Evolutionary conservation across 164 flowering plant species (phyloP).

Genomic region (Buxus sempervirens): DNA sequence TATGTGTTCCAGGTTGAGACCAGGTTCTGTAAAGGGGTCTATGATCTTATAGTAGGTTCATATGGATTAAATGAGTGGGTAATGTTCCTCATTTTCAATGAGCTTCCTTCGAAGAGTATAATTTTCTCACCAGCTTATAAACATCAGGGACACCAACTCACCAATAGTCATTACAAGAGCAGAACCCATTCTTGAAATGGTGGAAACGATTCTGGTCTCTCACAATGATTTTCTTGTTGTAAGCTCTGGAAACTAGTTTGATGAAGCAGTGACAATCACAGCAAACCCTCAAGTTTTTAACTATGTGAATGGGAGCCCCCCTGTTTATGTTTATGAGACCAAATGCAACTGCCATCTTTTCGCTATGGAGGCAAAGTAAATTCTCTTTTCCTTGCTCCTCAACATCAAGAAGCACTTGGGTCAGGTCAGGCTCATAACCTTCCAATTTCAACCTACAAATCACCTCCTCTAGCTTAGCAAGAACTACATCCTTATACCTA

Average conservation of each 20-base stretch:
- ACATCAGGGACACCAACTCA: slow-evolving; percentile 1
- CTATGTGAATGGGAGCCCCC: slow-evolving; percentile 18
- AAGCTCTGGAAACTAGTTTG: slow-evolving; percentile 21
- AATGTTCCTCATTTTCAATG: too few relatives aligned
- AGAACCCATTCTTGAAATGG: slow-evolving; percentile 25
- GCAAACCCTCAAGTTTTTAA: slow-evolving; percentile 31
- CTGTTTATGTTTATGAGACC: slow-evolving; percentile 18
- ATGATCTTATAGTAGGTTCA: too few relatives aligned
- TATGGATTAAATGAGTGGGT: too few relatives aligned
- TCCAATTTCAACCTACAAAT: slow-evolving; percentile 21
- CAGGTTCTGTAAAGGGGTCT: too few relatives aligned
- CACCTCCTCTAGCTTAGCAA: slow-evolving; percentile 17
- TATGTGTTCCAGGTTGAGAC: too few relatives aligned
- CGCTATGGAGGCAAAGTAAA: slow-evolving; percentile 19
- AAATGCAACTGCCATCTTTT: slow-evolving; percentile 30
- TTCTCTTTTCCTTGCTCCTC: slow-evolving; percentile 24
- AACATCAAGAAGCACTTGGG: slow-evolving; percentile 25
- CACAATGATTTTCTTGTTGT: slow-evolving; percentile 14
- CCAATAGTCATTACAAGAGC: slow-evolving; percentile 33
- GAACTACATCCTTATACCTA: slow-evolving; percentile 9
- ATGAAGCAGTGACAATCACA: slow-evolving; percentile 24
- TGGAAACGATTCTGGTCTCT: slow-evolving; percentile 31
- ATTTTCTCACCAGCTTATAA: too few relatives aligned
- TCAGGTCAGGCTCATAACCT: slow-evolving; percentile 24
- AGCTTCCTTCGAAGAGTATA: too few relatives aligned